phyloP scores from a whole-genome alignment of 106 monocot species.

The Triglochin maritima region DNA sequence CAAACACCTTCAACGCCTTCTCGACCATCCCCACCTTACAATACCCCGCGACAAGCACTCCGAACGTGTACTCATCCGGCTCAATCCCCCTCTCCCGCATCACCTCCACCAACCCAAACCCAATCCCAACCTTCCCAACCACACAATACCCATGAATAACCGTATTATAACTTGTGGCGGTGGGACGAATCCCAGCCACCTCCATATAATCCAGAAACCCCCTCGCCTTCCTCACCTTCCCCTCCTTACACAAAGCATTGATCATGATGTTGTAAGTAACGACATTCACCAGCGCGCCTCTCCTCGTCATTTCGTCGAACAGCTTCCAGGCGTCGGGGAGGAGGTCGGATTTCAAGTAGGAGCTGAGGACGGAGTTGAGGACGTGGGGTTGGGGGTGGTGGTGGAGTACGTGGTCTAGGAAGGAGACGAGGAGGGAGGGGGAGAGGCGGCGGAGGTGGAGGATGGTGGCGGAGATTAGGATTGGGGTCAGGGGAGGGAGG shows the following conservation, averaged over 20 bases:
- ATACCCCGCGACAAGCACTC: conserved; percentile 36
- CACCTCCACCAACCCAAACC: conserved; percentile 27
- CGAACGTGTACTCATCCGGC: conserved; percentile 64
- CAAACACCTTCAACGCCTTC: conserved; percentile 45
- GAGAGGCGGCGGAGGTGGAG: conserved; percentile 6
- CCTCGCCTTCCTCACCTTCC: conserved; percentile 60
- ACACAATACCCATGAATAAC: conserved; percentile 51
- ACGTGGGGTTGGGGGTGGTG: neutral
- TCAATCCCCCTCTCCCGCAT: conserved; percentile 42
- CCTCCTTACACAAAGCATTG: conserved; percentile 60
- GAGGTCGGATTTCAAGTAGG: neutral
- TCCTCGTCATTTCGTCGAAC: conserved; percentile 74
- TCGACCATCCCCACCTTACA: conserved; percentile 54
- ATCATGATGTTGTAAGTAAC: conserved; percentile 90
- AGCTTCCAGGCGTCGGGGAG: conserved; percentile 27
- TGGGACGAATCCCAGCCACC: conserved; percentile 41
- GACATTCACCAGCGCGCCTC: conserved; percentile 40
- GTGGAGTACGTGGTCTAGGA: neutral
- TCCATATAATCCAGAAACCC: conserved; percentile 58
- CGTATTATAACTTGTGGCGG: conserved; percentile 62
- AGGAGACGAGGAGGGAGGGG: conserved; percentile 6
- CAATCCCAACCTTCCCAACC: conserved; percentile 35
- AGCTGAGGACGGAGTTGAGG: conserved; percentile 5
- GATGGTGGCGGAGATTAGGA: conserved; percentile 12
- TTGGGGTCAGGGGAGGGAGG: conserved; percentile 10